Percentiles rank a stretch among this genome's conserved stretches.
Evolutionary conservation across 371 early-diverging fungal genomes (phyloP).

Genomic region (Mortierella sp.): DNA sequence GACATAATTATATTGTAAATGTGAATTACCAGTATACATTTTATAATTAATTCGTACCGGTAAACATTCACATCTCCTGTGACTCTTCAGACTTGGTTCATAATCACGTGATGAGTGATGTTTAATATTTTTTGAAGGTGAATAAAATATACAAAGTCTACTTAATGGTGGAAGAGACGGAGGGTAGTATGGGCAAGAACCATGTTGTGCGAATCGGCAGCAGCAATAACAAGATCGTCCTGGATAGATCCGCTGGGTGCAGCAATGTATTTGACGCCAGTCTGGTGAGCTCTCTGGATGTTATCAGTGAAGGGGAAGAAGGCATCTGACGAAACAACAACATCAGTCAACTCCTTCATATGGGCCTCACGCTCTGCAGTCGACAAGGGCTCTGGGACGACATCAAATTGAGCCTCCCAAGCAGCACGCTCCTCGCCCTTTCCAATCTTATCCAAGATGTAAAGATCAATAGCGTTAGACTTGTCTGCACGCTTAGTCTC

Average conservation of each 20-base stretch:
- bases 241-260: constrained; percentile 93
- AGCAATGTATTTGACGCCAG: constrained; percentile 91
- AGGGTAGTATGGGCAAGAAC: constrained; percentile 86
- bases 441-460: constrained; percentile 88
- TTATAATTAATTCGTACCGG: no score
- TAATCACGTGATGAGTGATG: no score
- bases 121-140: neutral
- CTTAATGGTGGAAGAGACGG: constrained; percentile 96
- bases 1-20: constrained; percentile 1
- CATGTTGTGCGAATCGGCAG: constrained; percentile 88
- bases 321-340: constrained; percentile 93
- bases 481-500: constrained; percentile 94
- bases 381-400: constrained; percentile 84
- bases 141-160: constrained; percentile 4
- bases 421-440: constrained; percentile 81
- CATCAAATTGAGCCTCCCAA: constrained; percentile 86
- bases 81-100: no score
- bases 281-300: constrained; percentile 86
- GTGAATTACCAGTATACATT: no score
- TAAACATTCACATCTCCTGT: no score
- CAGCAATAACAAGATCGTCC: constrained; percentile 87
- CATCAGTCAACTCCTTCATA: constrained; percentile 76
- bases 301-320: constrained; percentile 99
- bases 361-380: constrained; percentile 85
- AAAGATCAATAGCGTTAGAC: constrained; percentile 97